A percentile compares a stretch with the other conserved stretches of the same genome.
These are phyloP conservation scores for Apiotrichum brassicae DNA, from an alignment of 1,284 basidiomycete genomes.

Conservation along the genomic window DNA sequence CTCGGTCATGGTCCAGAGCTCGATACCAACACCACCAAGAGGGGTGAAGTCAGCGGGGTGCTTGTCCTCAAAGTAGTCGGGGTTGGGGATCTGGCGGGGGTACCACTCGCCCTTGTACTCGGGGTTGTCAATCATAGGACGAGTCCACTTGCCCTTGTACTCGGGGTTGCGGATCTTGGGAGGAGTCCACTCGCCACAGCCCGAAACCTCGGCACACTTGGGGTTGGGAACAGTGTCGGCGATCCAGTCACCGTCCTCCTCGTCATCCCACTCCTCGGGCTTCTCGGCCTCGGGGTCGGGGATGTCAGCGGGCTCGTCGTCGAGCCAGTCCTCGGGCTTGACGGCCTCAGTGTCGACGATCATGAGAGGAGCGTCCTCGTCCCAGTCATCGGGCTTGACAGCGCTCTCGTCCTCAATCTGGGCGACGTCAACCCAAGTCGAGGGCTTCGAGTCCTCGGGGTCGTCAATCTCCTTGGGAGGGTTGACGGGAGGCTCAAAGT, in stretches of 20 bases:
- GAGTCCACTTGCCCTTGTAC: slow-evolving; percentile 94
- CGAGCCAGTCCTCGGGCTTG: slow-evolving; percentile 94
- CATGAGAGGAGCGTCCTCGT: slow-evolving; percentile 86
- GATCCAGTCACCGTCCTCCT: slow-evolving; percentile 98
- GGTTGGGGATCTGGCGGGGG: slow-evolving; percentile 87
- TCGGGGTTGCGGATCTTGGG: slow-evolving; percentile 83
- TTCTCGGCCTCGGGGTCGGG: slow-evolving; percentile 92
- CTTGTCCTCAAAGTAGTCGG: slow-evolving; percentile 82
- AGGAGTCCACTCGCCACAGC: slow-evolving; percentile 87
- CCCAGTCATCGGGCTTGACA: slow-evolving; percentile 91
- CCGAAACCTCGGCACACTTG: slow-evolving; percentile 78
- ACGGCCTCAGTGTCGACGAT: slow-evolving; percentile 78
- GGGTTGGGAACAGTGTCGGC: slow-evolving; percentile 83
- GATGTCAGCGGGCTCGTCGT: slow-evolving; percentile 72
- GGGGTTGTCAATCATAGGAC: slow-evolving; percentile 92
- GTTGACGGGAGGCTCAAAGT: slow-evolving; percentile 94
- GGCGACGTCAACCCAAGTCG: slow-evolving; percentile 85
- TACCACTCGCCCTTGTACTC: slow-evolving; percentile 95
- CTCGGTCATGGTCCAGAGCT: slow-evolving; percentile 98
- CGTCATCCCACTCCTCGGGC: slow-evolving; percentile 98
- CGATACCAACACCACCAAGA: slow-evolving; percentile 90
- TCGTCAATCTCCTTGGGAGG: slow-evolving; percentile 87
- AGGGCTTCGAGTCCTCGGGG: slow-evolving; percentile 82
- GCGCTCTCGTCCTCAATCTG: slow-evolving; percentile 80
- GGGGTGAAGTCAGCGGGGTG: slow-evolving; percentile 79